Evolutionary conservation across 108 stramenopile species (phyloP).

Genomic region (Cyclotella sp.): DNA sequence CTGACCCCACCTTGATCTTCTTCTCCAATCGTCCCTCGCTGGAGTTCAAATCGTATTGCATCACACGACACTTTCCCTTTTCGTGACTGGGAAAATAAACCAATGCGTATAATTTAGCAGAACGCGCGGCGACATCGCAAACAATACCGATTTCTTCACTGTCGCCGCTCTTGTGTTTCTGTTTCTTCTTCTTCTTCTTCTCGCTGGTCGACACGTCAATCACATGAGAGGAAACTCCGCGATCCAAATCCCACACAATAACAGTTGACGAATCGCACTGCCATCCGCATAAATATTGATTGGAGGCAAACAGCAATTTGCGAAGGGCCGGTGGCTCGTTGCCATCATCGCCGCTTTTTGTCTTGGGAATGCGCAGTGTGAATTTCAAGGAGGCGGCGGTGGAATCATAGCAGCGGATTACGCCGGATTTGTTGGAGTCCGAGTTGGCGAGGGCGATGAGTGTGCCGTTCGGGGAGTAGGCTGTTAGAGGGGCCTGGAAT

Average conservation of each 20-base stretch:
- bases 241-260: constrained; percentile 42
- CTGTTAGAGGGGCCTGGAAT: neutral
- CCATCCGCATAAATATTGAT: constrained; percentile 18
- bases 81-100: constrained; percentile 2
- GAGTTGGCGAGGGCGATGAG: constrained; percentile 5
- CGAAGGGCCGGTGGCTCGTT: constrained; percentile 3
- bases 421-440: neutral
- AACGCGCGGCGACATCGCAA: constrained; percentile 27
- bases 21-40: constrained; percentile 5
- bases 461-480: constrained; percentile 4
- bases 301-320: constrained; percentile 35
- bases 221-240: constrained; percentile 37
- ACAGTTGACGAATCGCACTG: constrained; percentile 12
- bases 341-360: constrained; percentile 2
- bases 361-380: constrained; percentile 49
- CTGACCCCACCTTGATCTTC: constrained; percentile 50
- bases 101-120: constrained; percentile 22
- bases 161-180: constrained; percentile 14
- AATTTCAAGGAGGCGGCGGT: constrained; percentile 43
- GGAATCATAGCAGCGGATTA: constrained; percentile 51
- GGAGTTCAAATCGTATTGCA: constrained; percentile 42
- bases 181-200: constrained; percentile 23
- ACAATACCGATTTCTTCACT: constrained; percentile 11
- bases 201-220: constrained; percentile 7
- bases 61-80: constrained; percentile 32